phyloP scores from a whole-genome alignment of 2,329 filamentous ascomycete genomes.

The Remersonia thermophila region DNA sequence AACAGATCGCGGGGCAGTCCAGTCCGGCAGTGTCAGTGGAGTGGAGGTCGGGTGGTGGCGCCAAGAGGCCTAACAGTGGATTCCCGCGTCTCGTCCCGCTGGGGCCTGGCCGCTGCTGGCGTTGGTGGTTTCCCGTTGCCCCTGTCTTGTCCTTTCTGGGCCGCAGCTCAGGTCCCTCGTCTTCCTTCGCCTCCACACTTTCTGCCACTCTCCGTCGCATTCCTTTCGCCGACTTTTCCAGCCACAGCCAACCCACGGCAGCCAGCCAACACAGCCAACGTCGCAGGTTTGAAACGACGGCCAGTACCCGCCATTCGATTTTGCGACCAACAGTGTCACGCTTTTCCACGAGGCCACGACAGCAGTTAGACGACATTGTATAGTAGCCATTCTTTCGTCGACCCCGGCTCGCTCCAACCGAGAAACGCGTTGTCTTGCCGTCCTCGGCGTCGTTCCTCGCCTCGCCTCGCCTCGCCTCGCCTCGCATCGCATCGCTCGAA shows the following conservation, averaged over 20 bases:
- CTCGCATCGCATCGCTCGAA: neutral
- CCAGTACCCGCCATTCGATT: slow-evolving; percentile 15
- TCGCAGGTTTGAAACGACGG: slow-evolving; percentile 4
- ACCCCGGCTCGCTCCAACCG: too few relatives aligned
- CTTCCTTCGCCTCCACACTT: neutral
- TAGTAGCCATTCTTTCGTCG: too few relatives aligned
- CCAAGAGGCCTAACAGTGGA: too few relatives aligned
- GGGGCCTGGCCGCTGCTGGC: too few relatives aligned
- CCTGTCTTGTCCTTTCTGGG: neutral
- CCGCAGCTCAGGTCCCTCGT: neutral
- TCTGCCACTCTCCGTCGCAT: slow-evolving; percentile 1
- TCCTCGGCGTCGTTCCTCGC: neutral
- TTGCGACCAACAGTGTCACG: slow-evolving; percentile 8
- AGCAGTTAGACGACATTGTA: slow-evolving; percentile 10
- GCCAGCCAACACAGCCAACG: too few relatives aligned
- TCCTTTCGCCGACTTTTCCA: slow-evolving; percentile 15
- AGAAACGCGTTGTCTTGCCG: too few relatives aligned
- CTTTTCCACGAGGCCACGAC: slow-evolving; percentile 7
- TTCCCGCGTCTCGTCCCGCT: too few relatives aligned
- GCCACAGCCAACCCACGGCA: too few relatives aligned
- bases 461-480: neutral
- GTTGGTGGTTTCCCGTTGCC: neutral
- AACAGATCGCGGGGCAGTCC: too few relatives aligned
- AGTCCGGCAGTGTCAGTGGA: too few relatives aligned
- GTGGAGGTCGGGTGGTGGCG: too few relatives aligned